Conservation (phyloP, 345 rosid species). For the Turnera subulata region DNA sequence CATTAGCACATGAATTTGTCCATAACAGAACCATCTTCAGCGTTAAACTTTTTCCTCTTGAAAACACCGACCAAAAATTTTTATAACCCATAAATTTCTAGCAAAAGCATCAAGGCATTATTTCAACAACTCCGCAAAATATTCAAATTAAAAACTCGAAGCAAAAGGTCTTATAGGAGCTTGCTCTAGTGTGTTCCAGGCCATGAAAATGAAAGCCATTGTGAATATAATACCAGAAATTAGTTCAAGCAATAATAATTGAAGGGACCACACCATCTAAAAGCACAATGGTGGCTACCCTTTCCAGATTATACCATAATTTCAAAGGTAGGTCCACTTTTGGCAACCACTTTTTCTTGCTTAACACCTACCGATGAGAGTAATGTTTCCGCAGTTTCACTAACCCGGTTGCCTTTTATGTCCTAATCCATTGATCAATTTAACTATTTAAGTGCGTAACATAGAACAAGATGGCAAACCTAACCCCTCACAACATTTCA, state of each 20-base stretch:
- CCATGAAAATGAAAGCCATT: constrained; percentile 32
- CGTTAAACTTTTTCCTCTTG: too few relatives aligned
- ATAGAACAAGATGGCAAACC: too few relatives aligned
- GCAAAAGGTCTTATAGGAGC: too few relatives aligned
- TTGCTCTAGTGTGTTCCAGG: constrained; percentile 16
- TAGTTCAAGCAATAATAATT: constrained; percentile 25
- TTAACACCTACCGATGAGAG: constrained; percentile 12
- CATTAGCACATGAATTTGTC: too few relatives aligned
- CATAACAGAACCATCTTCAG: too few relatives aligned
- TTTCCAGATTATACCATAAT: constrained; percentile 28
- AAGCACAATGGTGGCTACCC: constrained; percentile 16
- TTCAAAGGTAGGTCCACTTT: constrained; percentile 39
- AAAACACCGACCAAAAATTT: too few relatives aligned
- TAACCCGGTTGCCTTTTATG: too few relatives aligned
- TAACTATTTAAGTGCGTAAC: too few relatives aligned
- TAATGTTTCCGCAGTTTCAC: background rate
- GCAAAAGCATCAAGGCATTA: background rate
- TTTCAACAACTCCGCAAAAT: background rate
- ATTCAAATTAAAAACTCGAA: background rate
- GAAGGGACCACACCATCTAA: constrained; percentile 27
- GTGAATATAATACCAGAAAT: constrained; percentile 15
- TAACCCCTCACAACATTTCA: too few relatives aligned
- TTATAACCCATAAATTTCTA: background rate
- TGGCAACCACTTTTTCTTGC: constrained; percentile 32
- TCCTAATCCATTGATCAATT: too few relatives aligned